Evolutionary conservation across 2,329 filamentous ascomycete species (phyloP).

Genomic region (Neurospora sp.): DNA sequence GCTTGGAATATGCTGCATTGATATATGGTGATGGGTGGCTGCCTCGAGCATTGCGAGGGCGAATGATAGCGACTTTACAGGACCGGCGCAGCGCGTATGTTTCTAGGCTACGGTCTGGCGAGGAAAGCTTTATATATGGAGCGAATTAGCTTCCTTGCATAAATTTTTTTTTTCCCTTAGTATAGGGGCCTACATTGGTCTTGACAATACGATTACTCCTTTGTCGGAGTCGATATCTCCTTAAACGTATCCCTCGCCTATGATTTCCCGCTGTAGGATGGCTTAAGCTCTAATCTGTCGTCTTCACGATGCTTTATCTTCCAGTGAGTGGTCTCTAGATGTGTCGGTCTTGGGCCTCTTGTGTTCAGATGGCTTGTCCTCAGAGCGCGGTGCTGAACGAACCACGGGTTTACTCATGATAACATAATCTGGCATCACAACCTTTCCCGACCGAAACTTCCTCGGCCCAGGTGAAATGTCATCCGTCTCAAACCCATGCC

Average conservation of each 20-base stretch:
- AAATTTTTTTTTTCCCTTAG: not conserved
- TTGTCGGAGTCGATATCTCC: not conserved
- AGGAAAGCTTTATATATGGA: not conserved
- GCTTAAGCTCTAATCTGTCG: not conserved
- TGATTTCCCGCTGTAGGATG: not conserved
- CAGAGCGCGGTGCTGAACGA: not conserved
- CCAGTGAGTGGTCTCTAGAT: not conserved
- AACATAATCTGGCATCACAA: conserved; percentile 45
- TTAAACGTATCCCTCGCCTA: not conserved
- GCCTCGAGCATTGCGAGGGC: no score
- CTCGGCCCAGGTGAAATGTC: conserved; percentile 43
- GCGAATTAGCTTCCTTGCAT: not conserved
- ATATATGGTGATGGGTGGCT: not conserved
- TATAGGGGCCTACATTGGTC: not conserved
- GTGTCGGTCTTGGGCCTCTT: not conserved
- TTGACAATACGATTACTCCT: not conserved
- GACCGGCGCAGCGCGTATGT: not conserved
- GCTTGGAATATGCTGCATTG: not conserved
- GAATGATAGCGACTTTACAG: not conserved
- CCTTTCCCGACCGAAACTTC: conserved; percentile 42
- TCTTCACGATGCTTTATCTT: not conserved
- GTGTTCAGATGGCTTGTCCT: not conserved
- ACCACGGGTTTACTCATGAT: conserved; percentile 44
- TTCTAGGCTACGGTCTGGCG: not conserved
- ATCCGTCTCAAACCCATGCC: conserved; percentile 46